Evolutionary conservation across 2,329 filamentous ascomycete genomes (phyloP), one percentile per base, ranked within the genome.

Genomic region (Sarocladium oryzae): DNA sequence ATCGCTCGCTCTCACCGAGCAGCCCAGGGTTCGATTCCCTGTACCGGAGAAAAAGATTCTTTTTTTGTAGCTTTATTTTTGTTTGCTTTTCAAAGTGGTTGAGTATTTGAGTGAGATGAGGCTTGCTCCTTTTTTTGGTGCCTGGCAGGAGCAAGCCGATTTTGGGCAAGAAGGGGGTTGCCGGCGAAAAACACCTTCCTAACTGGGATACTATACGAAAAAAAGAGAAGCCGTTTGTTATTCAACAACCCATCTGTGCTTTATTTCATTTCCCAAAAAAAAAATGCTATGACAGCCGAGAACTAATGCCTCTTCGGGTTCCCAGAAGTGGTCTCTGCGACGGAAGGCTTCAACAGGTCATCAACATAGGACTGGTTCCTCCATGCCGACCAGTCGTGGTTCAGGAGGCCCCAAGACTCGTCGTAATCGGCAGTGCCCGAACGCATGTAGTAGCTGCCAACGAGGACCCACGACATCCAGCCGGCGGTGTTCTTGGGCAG

Each of bases 401-500:
- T 77, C 52, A 78, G 61, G 52, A 80, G 59, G 2, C 79, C 80
- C 78, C 79, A 84, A 0, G 66, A 63, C 64, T 84, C 80, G 24
- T 83, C 79, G 48, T 63, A 74, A 57, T 82, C 78, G 59, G 79
- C 76, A 0, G 52, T 68, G 0, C 78, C 79, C 5, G 64, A 60
- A 1, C 79, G 66, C 51, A 77, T 71, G 56, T 83, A 83, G 58
- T 84, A 84, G 58, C 76, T 79, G 1, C 78, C 79, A 0, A 70
- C 69, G 13, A 85, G 51, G 30, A 80, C 81, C 76, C 79, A 83
- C 64, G 78, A 69, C 62, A 77, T 72, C 79, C 79, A 80, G 11
- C 79, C 73, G 0, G 73, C 70, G 63, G 76, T 69, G 57, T 73
- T 65, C 35, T 66, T 61, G 0, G 73, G 70, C 48, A 84, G 61